Evolutionary conservation across 2,329 filamentous ascomycete genomes (phyloP).

Genomic region (Alternaria panax): DNA sequence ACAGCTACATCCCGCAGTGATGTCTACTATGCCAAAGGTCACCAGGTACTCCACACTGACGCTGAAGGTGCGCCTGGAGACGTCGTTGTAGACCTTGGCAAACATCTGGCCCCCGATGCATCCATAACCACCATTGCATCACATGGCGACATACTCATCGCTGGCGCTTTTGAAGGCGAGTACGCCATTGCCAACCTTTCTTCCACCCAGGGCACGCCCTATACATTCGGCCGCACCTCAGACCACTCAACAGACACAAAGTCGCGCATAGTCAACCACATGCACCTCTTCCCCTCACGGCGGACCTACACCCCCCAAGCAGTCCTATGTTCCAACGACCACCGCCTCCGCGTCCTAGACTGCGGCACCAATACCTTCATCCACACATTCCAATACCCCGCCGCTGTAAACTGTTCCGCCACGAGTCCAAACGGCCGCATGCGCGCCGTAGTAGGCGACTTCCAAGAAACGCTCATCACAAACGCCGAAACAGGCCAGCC

Average conservation of each 20-base stretch:
- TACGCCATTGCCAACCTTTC: slow-evolving; percentile 60
- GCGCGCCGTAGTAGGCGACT: slow-evolving; percentile 76
- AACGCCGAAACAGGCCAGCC: slow-evolving; percentile 71
- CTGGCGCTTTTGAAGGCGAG: slow-evolving; percentile 65
- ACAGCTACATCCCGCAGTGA: slow-evolving; percentile 63
- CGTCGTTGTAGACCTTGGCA: slow-evolving; percentile 59
- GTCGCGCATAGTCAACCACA: slow-evolving; percentile 66
- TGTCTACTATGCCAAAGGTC: slow-evolving; percentile 61
- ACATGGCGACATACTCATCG: slow-evolving; percentile 59
- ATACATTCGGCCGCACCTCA: slow-evolving; percentile 57
- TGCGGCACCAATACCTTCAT: slow-evolving; percentile 65
- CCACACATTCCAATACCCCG: slow-evolving; percentile 62
- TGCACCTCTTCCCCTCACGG: slow-evolving; percentile 61
- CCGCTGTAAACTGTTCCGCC: slow-evolving; percentile 75
- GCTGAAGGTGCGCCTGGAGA: slow-evolving; percentile 53
- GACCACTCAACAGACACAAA: slow-evolving; percentile 56
- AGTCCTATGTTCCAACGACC: slow-evolving; percentile 66
- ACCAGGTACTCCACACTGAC: slow-evolving; percentile 59
- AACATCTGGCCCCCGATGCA: slow-evolving; percentile 47
- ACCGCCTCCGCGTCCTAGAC: slow-evolving; percentile 62
- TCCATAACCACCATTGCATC: slow-evolving; percentile 63
- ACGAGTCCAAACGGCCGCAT: slow-evolving; percentile 75
- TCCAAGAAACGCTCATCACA: slow-evolving; percentile 69
- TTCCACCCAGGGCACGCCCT: slow-evolving; percentile 43
- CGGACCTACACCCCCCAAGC: slow-evolving; percentile 58